Percentiles rank a stretch among this genome's conserved stretches.
phyloP scores from a whole-genome alignment of 1,139 yeast genomes.

The Hemisphaericaspora subhashii region DNA sequence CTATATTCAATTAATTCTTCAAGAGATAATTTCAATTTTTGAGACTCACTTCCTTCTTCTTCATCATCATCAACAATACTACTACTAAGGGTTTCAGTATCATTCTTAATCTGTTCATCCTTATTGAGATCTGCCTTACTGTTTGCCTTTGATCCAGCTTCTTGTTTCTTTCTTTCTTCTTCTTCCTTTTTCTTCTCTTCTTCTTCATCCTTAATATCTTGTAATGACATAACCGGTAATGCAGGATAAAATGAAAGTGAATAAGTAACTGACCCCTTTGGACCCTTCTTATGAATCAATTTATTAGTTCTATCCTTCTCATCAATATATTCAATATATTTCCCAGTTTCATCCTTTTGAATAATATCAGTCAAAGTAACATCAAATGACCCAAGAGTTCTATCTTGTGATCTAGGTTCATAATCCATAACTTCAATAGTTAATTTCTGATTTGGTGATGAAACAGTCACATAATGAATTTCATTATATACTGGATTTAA shows the following conservation, averaged over 20 bases:
- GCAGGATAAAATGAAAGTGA: slow-evolving; percentile 80
- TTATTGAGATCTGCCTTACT: slow-evolving; percentile 11
- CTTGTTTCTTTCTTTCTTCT: slow-evolving; percentile 33
- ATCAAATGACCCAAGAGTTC: slow-evolving; percentile 82
- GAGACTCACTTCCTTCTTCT: slow-evolving; percentile 35
- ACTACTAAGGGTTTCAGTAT: slow-evolving; percentile 9
- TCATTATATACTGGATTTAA: slow-evolving; percentile 86
- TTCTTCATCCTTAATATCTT: slow-evolving; percentile 61
- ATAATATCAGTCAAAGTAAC: slow-evolving; percentile 67
- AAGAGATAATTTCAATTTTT: slow-evolving; percentile 58
- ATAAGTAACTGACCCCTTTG: slow-evolving; percentile 78
- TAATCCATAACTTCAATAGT: slow-evolving; percentile 92
- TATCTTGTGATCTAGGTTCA: slow-evolving; percentile 71
- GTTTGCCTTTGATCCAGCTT: slow-evolving; percentile 26
- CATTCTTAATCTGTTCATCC: slow-evolving; percentile 18
- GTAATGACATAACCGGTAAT: slow-evolving; percentile 72
- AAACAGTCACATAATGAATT: slow-evolving; percentile 73
- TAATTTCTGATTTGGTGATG: slow-evolving; percentile 77
- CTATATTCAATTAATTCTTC: slow-evolving; percentile 62
- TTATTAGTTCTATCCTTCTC: slow-evolving; percentile 57
- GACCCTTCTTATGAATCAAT: slow-evolving; percentile 69
- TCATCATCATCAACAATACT: slow-evolving; percentile 27
- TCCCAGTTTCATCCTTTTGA: slow-evolving; percentile 64
- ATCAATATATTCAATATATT: slow-evolving; percentile 61
- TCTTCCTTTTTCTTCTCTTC: slow-evolving; percentile 30